These are phyloP conservation scores for Trichoderma simmonsii DNA, from an alignment of 2,329 filamentous ascomycete genomes.

Conservation along the genomic window DNA sequence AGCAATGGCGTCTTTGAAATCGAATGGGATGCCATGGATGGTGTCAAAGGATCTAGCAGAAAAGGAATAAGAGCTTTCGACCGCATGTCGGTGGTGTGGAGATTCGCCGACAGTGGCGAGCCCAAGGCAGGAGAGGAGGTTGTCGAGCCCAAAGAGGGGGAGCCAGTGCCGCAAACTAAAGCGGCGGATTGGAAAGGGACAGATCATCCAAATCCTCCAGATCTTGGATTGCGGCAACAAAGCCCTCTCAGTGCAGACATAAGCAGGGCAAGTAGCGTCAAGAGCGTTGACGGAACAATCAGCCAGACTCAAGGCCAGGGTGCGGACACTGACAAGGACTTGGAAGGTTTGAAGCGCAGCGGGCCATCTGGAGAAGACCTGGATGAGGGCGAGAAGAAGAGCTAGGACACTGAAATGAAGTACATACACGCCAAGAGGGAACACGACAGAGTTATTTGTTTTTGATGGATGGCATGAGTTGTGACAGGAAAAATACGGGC, in stretches of 20 bases:
- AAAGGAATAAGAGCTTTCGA: constrained; percentile 84
- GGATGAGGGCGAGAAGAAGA: background rate
- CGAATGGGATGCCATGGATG: constrained; percentile 73
- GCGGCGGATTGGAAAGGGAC: constrained; percentile 74
- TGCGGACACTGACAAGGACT: constrained; percentile 20
- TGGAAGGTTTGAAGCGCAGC: constrained; percentile 36
- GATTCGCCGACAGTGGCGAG: constrained; percentile 36
- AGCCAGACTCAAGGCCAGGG: constrained; percentile 13
- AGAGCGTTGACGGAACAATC: constrained; percentile 32
- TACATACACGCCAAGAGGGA: background rate
- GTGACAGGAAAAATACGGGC: background rate
- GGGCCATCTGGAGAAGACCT: constrained; percentile 36
- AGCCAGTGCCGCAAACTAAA: constrained; percentile 65
- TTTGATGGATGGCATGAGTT: background rate
- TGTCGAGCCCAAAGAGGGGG: constrained; percentile 61
- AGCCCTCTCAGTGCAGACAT: constrained; percentile 63
- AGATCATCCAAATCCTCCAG: constrained; percentile 44
- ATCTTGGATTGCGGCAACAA: constrained; percentile 65
- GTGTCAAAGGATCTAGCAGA: constrained; percentile 82
- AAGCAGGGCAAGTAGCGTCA: constrained; percentile 70
- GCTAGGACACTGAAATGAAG: background rate
- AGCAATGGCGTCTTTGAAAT: constrained; percentile 62
- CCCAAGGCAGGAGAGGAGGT: constrained; percentile 35
- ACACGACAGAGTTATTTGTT: background rate
- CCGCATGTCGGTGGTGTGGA: constrained; percentile 82